Base-by-base conservation (phyloP, 2,329 filamentous ascomycete genomes). In the Pseudocercospora fuligena region DNA sequence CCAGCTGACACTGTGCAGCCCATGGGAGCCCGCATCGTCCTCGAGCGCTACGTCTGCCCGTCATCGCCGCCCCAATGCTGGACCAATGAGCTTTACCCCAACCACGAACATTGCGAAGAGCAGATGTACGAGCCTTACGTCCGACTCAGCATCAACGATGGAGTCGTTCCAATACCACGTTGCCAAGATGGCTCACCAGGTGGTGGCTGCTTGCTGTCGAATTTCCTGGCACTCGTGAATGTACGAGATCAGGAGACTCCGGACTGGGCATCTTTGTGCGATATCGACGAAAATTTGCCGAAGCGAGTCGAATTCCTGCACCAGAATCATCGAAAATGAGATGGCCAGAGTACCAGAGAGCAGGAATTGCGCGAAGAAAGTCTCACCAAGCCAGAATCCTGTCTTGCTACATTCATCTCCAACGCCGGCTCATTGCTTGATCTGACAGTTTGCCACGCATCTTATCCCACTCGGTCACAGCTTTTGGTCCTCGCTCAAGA, bases 141-240 rank as follows among this genome's bases (percentile, higher is more conserved):
- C 23, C 81, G 86, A 19, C 73, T 88, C 65, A 86, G 85, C 54
- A 81, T 88, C 72, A 88, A 88, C 70, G 86, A 88, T 70, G 84
- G 82, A 8, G 82, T 87, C 29, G 81, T 86, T 1, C 79, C 81
- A 2, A 71, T 87, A 3, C 80, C 82, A 3, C 80, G 78, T 25
- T 86, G 85, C 70, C 70, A 79, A 16, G 76, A 84, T 0, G 25
- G 25, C 47, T 23, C 21, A 25, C 84, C 84, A 1, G 83, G 82
- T 2, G 67, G 70, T 23, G 84, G 81, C 64, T 87, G 85, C 75
- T 77, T 80, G 16, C 72, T 88, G 16, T 72, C 68, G 2, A 70
- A 81, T 1, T 87, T 87, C 67, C 69, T 76, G 31, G 70, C 75
- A 2, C 76, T 80, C 61, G 81, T 85, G 5, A 73, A 72, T 62